Evolutionary conservation across 495 filamentous ascomycete genomes (phyloP).

Genomic region (Hypoxylon perforatum): DNA sequence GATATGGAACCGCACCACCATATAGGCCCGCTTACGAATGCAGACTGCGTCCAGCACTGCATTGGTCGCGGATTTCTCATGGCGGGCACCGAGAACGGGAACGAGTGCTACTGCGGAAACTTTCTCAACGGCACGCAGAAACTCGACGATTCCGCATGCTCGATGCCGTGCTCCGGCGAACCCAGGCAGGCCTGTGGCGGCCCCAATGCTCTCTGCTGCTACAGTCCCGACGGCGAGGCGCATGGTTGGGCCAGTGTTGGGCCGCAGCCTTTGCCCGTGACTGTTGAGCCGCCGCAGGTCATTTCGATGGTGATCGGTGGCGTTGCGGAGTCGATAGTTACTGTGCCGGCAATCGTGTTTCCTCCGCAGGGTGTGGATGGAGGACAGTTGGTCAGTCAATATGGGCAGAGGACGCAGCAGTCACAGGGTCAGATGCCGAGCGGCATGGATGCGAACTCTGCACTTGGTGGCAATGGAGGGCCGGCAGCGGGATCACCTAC

Average conservation of each 20-base stretch:
- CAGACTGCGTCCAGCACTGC: slow-evolving; percentile 69
- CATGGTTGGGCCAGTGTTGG: slow-evolving; percentile 46
- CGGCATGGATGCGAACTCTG: slow-evolving; percentile 16
- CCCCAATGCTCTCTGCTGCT: slow-evolving; percentile 54
- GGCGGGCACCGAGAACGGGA: slow-evolving; percentile 73
- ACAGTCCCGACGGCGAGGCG: slow-evolving; percentile 49
- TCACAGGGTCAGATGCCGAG: slow-evolving; percentile 36
- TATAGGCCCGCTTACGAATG: slow-evolving; percentile 64
- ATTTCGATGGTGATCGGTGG: slow-evolving; percentile 35
- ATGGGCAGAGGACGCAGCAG: slow-evolving; percentile 29
- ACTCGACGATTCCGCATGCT: slow-evolving; percentile 56
- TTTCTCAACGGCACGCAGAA: slow-evolving; percentile 48
- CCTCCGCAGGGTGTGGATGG: slow-evolving; percentile 33
- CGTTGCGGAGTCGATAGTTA: slow-evolving; percentile 38
- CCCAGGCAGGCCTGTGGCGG: slow-evolving; percentile 58
- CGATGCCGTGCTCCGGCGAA: slow-evolving; percentile 58
- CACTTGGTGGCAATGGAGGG: slow-evolving; percentile 10
- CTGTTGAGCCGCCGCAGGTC: slow-evolving; percentile 33
- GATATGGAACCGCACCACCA: slow-evolving; percentile 55
- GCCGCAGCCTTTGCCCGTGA: slow-evolving; percentile 39
- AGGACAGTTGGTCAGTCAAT: slow-evolving; percentile 26
- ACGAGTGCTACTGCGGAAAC: slow-evolving; percentile 74
- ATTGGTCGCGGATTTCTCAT: slow-evolving; percentile 59
- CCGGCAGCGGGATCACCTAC: slow-evolving; percentile 5
- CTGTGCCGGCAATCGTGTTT: slow-evolving; percentile 27